phyloP scores from a whole-genome alignment of 2,329 filamentous ascomycete species.

The Ophiostoma himal-ulmi region DNA sequence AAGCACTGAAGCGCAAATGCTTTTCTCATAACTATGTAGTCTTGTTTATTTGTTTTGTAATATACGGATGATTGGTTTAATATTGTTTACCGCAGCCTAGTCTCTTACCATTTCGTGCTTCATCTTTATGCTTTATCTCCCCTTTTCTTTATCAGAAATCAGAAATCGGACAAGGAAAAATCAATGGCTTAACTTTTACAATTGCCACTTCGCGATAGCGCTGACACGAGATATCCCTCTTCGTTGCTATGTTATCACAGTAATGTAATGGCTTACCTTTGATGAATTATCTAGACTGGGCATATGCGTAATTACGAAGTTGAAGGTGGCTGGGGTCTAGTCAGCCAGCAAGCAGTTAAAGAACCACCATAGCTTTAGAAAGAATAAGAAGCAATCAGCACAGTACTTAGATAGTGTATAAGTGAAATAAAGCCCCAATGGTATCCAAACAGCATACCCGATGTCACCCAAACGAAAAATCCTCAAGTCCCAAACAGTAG shows the following conservation, averaged over 20 bases:
- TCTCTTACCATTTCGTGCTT: background rate
- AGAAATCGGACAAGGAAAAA: background rate
- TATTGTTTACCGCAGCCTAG: background rate
- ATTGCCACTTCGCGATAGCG: background rate
- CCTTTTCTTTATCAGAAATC: background rate
- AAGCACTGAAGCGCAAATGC: background rate
- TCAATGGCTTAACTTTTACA: background rate
- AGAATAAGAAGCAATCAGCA: background rate
- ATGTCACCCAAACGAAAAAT: background rate
- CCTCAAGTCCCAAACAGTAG: background rate
- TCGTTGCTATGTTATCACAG: no score
- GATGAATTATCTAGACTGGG: background rate
- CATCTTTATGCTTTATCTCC: background rate
- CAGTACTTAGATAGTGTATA: background rate
- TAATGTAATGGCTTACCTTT: no score
- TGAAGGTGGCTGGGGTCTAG: background rate
- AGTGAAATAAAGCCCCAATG: background rate
- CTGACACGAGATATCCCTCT: background rate
- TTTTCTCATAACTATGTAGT: background rate
- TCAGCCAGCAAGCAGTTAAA: background rate
- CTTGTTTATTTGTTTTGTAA: background rate
- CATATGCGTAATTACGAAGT: background rate
- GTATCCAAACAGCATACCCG: constrained; percentile 8
- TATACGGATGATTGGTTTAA: background rate
- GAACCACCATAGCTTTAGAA: background rate